Evolutionary conservation across 768 basidiomycete genomes (phyloP).

Genomic region (Suillus fuscotomentosus): DNA sequence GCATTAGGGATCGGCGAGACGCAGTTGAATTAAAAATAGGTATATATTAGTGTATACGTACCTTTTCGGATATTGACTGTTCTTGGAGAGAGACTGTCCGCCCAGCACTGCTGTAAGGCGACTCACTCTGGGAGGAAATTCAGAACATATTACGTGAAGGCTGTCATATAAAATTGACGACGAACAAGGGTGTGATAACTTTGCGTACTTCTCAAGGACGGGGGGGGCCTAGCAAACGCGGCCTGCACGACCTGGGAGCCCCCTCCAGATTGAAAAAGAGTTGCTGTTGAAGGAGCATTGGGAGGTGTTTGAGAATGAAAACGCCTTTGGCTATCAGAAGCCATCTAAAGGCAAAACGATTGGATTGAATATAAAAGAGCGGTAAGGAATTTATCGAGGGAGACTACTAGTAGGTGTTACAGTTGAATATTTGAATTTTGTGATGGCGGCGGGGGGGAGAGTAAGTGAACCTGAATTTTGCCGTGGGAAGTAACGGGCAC

Average conservation of each 20-base stretch:
- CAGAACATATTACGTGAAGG: background rate
- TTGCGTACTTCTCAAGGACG: conserved; percentile 33
- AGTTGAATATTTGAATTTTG: background rate
- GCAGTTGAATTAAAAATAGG: background rate
- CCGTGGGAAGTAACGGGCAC: conserved; percentile 3
- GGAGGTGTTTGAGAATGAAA: conserved; percentile 39
- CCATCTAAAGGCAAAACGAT: conserved; percentile 20
- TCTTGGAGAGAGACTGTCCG: conserved; percentile 24
- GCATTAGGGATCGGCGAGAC: background rate
- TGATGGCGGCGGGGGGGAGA: background rate
- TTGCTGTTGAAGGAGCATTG: conserved; percentile 50
- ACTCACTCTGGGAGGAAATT: conserved; percentile 33
- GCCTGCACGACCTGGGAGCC: conserved; percentile 37
- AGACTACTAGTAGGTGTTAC: conserved; percentile 10
- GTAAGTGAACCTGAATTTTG: background rate
- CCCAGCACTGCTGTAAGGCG: conserved; percentile 38
- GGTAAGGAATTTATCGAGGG: background rate
- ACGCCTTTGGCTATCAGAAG: conserved; percentile 38
- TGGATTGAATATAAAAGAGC: conserved; percentile 23
- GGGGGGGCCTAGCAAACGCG: conserved; percentile 41
- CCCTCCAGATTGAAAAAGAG: conserved; percentile 42
- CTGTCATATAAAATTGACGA: background rate
- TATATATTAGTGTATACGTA: conserved; percentile 14
- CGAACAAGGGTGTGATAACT: conserved; percentile 45
- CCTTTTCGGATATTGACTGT: conserved; percentile 63